Conservation (phyloP, 352 stramenopile genomes). For the Pythium monospermum region DNA sequence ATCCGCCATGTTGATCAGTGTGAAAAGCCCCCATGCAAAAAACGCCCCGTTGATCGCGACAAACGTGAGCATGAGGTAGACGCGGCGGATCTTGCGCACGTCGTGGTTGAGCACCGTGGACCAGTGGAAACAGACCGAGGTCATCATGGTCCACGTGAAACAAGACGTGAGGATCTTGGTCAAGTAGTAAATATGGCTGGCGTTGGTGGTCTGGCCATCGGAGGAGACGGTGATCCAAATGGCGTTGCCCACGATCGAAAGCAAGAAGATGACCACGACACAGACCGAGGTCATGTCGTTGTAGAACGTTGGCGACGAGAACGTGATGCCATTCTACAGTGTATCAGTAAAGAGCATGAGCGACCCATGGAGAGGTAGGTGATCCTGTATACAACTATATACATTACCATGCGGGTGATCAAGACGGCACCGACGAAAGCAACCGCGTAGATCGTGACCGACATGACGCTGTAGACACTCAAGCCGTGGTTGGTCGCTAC, state of each 20-base stretch:
- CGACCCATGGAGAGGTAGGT: background rate
- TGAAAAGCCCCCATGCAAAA: slow-evolving; percentile 62
- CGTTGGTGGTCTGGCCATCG: slow-evolving; percentile 34
- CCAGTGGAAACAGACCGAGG: slow-evolving; percentile 84
- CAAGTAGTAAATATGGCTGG: slow-evolving; percentile 72
- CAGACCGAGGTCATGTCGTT: slow-evolving; percentile 83
- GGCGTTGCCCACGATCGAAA: slow-evolving; percentile 69
- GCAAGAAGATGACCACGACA: slow-evolving; percentile 65
- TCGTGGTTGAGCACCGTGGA: slow-evolving; percentile 66
- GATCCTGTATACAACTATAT: background rate
- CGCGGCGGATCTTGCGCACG: slow-evolving; percentile 41
- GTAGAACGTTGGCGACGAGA: slow-evolving; percentile 72
- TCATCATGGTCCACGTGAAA: slow-evolving; percentile 86
- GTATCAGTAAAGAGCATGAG: background rate
- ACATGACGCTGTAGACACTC: slow-evolving; percentile 87
- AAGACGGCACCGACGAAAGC: slow-evolving; percentile 67
- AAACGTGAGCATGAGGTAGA: slow-evolving; percentile 57
- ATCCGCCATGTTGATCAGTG: slow-evolving; percentile 62
- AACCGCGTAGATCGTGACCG: slow-evolving; percentile 76
- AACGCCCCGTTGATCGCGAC: slow-evolving; percentile 59
- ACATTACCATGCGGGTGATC: slow-evolving; percentile 80
- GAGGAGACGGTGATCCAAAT: slow-evolving; percentile 79
- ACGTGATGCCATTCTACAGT: slow-evolving; percentile 70
- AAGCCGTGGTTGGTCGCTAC: slow-evolving; percentile 29
- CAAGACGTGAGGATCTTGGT: slow-evolving; percentile 58